Conservation (phyloP, 768 basidiomycete genomes). For the Agaricus blazei region DNA sequence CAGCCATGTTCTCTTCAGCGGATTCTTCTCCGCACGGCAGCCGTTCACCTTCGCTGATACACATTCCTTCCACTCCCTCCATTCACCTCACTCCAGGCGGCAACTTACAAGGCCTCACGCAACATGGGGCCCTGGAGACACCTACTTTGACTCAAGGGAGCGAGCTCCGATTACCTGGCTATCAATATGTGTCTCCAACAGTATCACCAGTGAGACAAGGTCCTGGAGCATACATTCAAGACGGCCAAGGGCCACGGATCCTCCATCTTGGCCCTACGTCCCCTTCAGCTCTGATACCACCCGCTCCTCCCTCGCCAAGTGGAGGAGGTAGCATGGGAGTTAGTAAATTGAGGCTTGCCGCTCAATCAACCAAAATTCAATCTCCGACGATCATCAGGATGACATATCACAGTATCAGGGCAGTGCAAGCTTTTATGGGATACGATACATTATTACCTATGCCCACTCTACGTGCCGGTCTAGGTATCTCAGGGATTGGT, state of each 20-base stretch:
- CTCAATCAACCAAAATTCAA: slow-evolving; percentile 40
- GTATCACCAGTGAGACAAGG: slow-evolving; percentile 17
- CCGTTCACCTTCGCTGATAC: slow-evolving; percentile 25
- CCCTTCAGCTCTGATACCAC: slow-evolving; percentile 27
- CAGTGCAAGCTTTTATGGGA: slow-evolving; percentile 60
- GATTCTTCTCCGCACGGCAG: slow-evolving; percentile 38
- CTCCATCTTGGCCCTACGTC: slow-evolving; percentile 57
- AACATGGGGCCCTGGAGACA: slow-evolving; percentile 3
- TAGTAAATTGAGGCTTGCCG: slow-evolving; percentile 13
- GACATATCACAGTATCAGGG: slow-evolving; percentile 57
- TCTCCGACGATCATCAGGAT: slow-evolving; percentile 46
- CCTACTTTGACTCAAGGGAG: slow-evolving; percentile 4
- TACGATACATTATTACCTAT: slow-evolving; percentile 54
- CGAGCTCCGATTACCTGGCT: slow-evolving; percentile 17
- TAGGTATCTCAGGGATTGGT: slow-evolving; percentile 18
- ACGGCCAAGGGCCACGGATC: slow-evolving; percentile 35
- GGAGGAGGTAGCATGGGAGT: slow-evolving; percentile 13
- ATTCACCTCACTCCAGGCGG: slow-evolving; percentile 28
- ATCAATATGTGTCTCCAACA: slow-evolving; percentile 25
- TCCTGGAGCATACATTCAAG: slow-evolving; percentile 2
- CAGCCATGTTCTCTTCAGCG: slow-evolving; percentile 36
- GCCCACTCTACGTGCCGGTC: slow-evolving; percentile 17
- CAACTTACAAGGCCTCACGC: background rate
- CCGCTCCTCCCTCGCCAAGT: slow-evolving; percentile 23
- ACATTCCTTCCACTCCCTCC: slow-evolving; percentile 17